Base-by-base conservation (phyloP, 2,329 filamentous ascomycete species). In the Botrytis fabae region DNA sequence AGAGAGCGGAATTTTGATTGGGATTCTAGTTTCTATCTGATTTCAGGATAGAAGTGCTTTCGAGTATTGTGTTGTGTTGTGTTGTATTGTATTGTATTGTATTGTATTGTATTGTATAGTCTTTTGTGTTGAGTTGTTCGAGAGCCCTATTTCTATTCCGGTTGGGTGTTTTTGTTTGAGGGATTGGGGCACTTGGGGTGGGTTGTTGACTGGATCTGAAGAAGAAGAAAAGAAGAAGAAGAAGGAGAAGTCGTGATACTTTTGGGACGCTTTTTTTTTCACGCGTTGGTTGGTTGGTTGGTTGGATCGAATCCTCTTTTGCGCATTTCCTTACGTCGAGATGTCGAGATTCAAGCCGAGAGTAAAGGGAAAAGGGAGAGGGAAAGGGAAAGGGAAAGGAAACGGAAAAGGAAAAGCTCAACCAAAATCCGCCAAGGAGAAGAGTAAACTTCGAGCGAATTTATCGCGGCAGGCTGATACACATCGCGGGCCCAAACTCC, bases 21-120 rank as follows among this genome's bases (percentile, higher is more conserved):
- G 25, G 0, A 7, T n/a, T n/a, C 0, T 7, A 14, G 20, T 51
- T n/a, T 16, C 12, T 7, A n/a, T 51, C 25, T 51, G 12, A n/a
- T 51, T 7, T n/a, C 4, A 51, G 48, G 25, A n/a, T 14, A 51
- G 25, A 5, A n/a, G 46, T 5, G 5, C 22, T 48, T 25, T 48
- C 4, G 32, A 32, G 32, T 32, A 32, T 32, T 32, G 22, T 51
- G 2, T 2, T 28, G 28, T 28, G 2, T 28, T 28, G 28, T 28
- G 1, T 51, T 51, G 22, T 51, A 28, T 2, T 28, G 28, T 28
- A 28, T 28, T 28, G 28, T 28, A 2, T 28, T 28, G 28, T 28
- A 28, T 28, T 28, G 28, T 28, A 28, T 28, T 28, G 32, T 32
- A 32, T 32, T 32, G 32, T 32, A 32, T 32, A 32, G 32, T 32